Evolutionary conservation across 441 rosid genomes (phyloP), one percentile per base, ranked within the genome.

Genomic region (Omphalea diandra): DNA sequence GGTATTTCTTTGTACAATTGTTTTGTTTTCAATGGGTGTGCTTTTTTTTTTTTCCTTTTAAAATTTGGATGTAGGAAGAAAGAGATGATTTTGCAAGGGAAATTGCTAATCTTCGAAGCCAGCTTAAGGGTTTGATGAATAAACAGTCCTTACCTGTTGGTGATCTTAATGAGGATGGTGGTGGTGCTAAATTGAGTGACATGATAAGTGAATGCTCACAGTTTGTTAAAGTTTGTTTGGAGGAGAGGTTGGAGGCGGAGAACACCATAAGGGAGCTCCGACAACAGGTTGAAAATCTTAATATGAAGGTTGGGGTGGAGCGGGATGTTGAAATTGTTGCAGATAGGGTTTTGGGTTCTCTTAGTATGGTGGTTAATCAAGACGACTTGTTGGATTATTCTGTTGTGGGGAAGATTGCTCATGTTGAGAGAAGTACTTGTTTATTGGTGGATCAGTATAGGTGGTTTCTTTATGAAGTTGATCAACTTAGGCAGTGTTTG

Each of bases 401-500:
- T 35, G 75, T 86, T 62, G 7, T 63, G 47, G 88, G 81, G 50
- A 85, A 85, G 77, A 70, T 90, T 54, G 73, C 79, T 77, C 83
- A 83, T 70, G 79, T 87, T 31, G 99, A 91, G 80, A 81, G 72
- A 75, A 74, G 80, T 65, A 79, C 85, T 2, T 69, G 73, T 58
- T 61, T 85, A 69, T 82, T 94, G 71, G 72, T 86, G 77, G 89
- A 86, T 10, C 89, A 83, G 74, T 88, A 88, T 76, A 83, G 83
- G 56, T 85, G 83, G 75, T 81, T 87, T 72, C 83, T 80, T 71
- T 83, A 81, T 62, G 91, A 86, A 71, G 83, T 85, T 72, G 88
- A 91, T 80, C 87, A 86, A 63, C 85, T 94, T 26, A 83, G 94
- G 76, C 83, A 82, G 80, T 87, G 85, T 83, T 83, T 94, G 73